Conservation (phyloP, 257 asterid species). For the Echium plantagineum region DNA sequence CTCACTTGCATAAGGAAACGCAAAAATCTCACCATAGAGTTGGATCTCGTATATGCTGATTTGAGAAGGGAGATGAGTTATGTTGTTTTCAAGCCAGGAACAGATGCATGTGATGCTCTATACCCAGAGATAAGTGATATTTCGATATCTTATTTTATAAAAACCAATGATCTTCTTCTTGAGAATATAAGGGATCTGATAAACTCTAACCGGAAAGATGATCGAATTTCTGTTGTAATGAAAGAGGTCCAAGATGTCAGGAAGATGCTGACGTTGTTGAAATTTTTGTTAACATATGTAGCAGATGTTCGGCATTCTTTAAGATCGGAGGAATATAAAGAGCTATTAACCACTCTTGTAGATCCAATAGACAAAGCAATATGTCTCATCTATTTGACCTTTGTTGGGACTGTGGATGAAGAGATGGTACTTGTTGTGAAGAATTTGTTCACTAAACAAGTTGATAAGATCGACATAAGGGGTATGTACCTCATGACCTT, state of each 20-base stretch:
- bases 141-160: background rate
- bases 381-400: background rate
- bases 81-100: background rate
- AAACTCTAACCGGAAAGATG: background rate
- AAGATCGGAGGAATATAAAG: background rate
- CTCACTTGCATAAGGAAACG: too few species aligned
- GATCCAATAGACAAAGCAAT: background rate
- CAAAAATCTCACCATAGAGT: too few species aligned
- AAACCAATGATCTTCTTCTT: background rate
- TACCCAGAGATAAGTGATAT: background rate
- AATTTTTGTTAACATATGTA: background rate
- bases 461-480: background rate
- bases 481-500: too few species aligned
- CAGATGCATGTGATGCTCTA: background rate
- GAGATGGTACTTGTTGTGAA: background rate
- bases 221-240: too few species aligned
- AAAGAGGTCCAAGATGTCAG: too few species aligned
- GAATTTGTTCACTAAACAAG: background rate
- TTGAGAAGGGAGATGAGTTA: background rate
- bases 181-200: background rate
- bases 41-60: too few species aligned
- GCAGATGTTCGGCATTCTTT: background rate
- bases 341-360: background rate
- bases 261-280: background rate
- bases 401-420: background rate